phyloP scores from a whole-genome alignment of 345 rosid genomes.

The Trapa incisa region DNA sequence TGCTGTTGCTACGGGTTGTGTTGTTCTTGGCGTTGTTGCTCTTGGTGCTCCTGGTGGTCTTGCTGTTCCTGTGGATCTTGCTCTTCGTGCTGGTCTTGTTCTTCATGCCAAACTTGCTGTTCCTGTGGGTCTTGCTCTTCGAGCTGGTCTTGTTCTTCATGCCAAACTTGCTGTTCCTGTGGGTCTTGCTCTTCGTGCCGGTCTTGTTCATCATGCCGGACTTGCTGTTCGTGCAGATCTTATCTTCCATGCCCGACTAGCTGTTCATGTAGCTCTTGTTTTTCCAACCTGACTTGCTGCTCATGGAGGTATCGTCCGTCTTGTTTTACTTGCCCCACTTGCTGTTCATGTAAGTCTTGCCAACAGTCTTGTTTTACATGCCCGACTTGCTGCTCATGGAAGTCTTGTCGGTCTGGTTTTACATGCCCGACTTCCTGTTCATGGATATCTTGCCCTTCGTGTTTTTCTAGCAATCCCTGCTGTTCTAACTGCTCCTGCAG shows the following conservation, averaged over 20 bases:
- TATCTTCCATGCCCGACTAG: conserved; percentile 2
- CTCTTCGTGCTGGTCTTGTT: neutral
- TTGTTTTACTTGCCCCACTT: no score
- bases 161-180: neutral
- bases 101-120: neutral
- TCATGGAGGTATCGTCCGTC: neutral
- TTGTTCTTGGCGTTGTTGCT: neutral
- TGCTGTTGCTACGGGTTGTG: neutral
- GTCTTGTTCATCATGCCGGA: conserved; percentile 1
- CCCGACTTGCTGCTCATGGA: neutral
- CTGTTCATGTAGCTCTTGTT: neutral
- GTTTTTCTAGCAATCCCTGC: neutral
- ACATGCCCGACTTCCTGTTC: conserved; percentile 1
- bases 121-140: neutral
- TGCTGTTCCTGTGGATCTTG: neutral
- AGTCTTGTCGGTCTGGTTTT: neutral
- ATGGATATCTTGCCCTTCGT: neutral
- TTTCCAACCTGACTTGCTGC: neutral
- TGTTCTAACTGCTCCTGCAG: conserved; percentile 1
- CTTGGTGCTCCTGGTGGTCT: neutral
- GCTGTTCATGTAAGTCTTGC: no score
- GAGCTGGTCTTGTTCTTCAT: neutral
- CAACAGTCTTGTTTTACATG: neutral
- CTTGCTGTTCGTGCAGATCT: conserved; percentile 1
- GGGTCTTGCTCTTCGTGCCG: neutral